Base-by-base conservation (phyloP, 805 yeast species). In the Wickerhamomyces queroliae region DNA sequence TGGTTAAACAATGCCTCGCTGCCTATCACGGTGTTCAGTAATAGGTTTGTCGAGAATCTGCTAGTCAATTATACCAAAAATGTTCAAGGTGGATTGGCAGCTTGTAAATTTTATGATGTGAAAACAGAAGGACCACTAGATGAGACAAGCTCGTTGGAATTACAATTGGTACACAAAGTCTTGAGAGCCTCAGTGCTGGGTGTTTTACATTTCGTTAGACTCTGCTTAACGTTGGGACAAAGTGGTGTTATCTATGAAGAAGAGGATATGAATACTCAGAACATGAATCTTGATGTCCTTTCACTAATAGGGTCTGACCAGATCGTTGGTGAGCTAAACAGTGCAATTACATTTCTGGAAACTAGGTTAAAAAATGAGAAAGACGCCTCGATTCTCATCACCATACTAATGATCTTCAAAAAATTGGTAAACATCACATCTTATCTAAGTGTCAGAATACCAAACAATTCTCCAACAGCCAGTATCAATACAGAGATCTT, bases 1-100 rank as follows among this genome's bases (percentile, higher is more conserved):
- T 91, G 98, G 98, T 66, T 87, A 30, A 70, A 76, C 40, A 87
- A 87, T 42, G 73, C 82, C 42, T 75, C 90, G 7, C 63, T 88
- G 33, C 75, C 88, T n/a, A 84, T 81, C 18, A 85, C 91, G 0
- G 73, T 91, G 1, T 63, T 88, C 33, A 78, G 95, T 46, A 83
- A 90, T 52, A 64, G 85, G 17, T 82, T 80, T 50, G 80, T 88
- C 18, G 88, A 83, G 48, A 65, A 70, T 17, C 48, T 80, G n/a
- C 56, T 83, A 15, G 56, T 58, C 12, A 61, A 64, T 32, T 74
- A 69, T 40, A 58, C 61, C 3, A 49, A 48, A 15, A 43, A 49
- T n/a, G 51, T 52, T 15, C 22, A 19, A 3, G 28, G 21, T 2
- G 52, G 53, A 3, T 17, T 52, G 6, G 12, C 15, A 4, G 35